A percentile compares a stretch with the other conserved stretches of the same genome.
Evolutionary conservation across 768 basidiomycete species (phyloP).

Genomic region (Lactarius hatsudake): DNA sequence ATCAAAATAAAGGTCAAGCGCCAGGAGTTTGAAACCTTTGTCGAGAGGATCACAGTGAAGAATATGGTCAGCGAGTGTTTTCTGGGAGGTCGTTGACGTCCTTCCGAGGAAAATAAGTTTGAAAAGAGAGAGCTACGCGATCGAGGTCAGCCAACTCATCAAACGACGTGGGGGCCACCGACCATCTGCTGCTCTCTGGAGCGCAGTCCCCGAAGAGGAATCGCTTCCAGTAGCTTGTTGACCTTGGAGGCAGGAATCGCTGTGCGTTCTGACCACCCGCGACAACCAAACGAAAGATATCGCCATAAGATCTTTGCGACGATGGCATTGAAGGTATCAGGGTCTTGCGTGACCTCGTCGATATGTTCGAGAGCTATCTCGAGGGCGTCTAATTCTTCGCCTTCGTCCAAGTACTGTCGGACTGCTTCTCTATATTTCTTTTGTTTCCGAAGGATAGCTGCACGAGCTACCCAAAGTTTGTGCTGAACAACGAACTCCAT

Average conservation of each 20-base stretch:
- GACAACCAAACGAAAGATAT: conserved; percentile 19
- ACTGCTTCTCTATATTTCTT: conserved; percentile 50
- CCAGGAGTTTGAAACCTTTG: conserved; percentile 8
- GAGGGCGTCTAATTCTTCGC: conserved; percentile 47
- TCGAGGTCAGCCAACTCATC: not conserved
- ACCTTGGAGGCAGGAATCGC: not conserved
- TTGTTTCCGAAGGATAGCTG: conserved; percentile 42
- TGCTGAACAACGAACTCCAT: conserved; percentile 56
- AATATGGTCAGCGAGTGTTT: conserved; percentile 3
- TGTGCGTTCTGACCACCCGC: conserved; percentile 9
- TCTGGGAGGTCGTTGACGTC: not conserved
- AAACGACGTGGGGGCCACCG: not conserved
- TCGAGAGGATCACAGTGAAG: conserved; percentile 7
- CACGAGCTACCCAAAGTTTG: conserved; percentile 49
- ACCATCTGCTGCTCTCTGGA: conserved; percentile 10
- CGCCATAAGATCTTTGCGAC: conserved; percentile 40
- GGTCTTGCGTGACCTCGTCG: conserved; percentile 27
- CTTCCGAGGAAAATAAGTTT: not conserved
- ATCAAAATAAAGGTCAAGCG: conserved; percentile 13
- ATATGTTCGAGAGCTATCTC: conserved; percentile 41
- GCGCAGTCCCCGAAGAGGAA: not conserved
- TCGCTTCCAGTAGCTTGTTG: not conserved
- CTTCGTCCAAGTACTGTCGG: conserved; percentile 48
- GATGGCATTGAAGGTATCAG: conserved; percentile 34
- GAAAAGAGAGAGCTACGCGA: conserved; percentile 13